phyloP scores from a whole-genome alignment of 257 asterid genomes.

The Thymus mandschuricus region DNA sequence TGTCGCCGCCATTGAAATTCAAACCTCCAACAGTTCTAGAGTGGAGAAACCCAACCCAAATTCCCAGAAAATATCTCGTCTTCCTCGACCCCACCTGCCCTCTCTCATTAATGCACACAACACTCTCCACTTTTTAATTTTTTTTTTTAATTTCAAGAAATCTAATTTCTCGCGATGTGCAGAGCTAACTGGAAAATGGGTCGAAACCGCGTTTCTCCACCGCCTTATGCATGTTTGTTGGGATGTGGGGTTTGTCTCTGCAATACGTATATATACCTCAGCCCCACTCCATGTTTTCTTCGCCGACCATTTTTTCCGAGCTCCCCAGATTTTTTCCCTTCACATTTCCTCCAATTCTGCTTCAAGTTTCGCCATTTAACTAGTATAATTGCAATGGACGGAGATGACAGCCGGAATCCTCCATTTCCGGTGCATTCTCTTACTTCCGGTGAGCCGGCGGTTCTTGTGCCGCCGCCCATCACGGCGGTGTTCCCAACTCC shows the following conservation, averaged over 20 bases:
- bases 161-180: not conserved
- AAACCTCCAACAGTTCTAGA: slow-evolving; percentile 24
- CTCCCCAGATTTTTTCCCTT: not conserved
- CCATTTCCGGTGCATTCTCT: not conserved
- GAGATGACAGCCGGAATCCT: slow-evolving; percentile 31
- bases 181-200: slow-evolving; percentile 28
- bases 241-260: not conserved
- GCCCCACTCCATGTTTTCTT: slow-evolving; percentile 19
- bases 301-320: slow-evolving; percentile 36
- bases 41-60: not conserved
- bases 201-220: slow-evolving; percentile 44
- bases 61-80: slow-evolving; percentile 35
- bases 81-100: slow-evolving; percentile 27
- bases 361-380: not conserved
- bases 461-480: not conserved
- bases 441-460: slow-evolving; percentile 3
- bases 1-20: slow-evolving; percentile 30
- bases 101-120: not conserved
- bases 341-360: not conserved
- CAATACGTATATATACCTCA: slow-evolving; percentile 45
- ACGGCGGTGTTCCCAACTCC: slow-evolving; percentile 26
- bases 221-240: slow-evolving; percentile 45
- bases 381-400: slow-evolving; percentile 39
- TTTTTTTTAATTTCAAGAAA: not conserved
- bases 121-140: too few species aligned